Evolutionary conservation across 371 early-diverging fungal species (phyloP).

Genomic region (Chytridium lagenaria): DNA sequence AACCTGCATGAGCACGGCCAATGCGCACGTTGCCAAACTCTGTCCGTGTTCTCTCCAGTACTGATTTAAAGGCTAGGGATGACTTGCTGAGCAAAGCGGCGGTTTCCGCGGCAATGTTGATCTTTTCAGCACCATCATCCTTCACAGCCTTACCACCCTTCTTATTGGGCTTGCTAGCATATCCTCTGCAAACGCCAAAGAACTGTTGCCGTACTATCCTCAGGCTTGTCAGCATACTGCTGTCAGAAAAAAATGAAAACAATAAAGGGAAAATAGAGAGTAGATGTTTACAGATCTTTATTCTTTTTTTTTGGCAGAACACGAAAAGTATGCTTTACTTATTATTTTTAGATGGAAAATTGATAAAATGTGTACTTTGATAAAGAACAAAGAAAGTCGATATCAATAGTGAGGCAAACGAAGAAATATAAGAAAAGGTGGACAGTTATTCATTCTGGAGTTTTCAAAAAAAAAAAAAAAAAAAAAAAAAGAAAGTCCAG

Average conservation of each 20-base stretch:
- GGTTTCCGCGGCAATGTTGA: neutral
- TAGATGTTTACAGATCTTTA: neutral
- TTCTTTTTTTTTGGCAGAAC: neutral
- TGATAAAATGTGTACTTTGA: too few species aligned
- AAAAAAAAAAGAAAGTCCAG: too few species aligned
- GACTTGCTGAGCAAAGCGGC: neutral
- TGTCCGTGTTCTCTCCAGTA: neutral
- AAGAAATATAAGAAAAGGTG: too few species aligned
- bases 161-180: neutral
- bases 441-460: too few species aligned
- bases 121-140: neutral
- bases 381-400: too few species aligned
- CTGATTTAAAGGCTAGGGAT: slow-evolving; percentile 1
- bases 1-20: slow-evolving; percentile 16
- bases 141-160: neutral
- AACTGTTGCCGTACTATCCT: neutral
- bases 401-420: too few species aligned
- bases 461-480: too few species aligned
- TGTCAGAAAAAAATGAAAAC: neutral
- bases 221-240: neutral
- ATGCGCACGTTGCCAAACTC: slow-evolving; percentile 3
- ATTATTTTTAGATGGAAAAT: too few species aligned
- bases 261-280: neutral
- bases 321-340: too few species aligned
- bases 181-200: neutral